Conservation (phyloP, 177 flowering plant genomes). For the Vitis hybrid region DNA sequence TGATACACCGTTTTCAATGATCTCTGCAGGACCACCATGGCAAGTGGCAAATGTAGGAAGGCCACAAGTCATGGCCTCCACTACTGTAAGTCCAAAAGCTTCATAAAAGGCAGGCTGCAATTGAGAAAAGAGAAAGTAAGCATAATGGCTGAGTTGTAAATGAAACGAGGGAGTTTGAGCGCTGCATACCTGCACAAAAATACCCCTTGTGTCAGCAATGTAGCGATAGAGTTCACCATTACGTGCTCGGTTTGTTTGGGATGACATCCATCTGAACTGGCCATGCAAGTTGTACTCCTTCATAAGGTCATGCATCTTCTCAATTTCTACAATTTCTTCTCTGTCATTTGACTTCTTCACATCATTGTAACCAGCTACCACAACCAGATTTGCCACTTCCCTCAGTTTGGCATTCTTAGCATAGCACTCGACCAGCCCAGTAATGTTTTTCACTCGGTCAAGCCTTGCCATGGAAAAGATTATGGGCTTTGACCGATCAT, state of each 20-base stretch:
- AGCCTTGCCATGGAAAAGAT: conserved; percentile 98
- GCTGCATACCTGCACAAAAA: conserved; percentile 78
- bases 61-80: conserved; percentile 96
- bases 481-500: conserved; percentile 83
- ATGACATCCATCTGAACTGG: conserved; percentile 80
- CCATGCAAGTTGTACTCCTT: conserved; percentile 66
- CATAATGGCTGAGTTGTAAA: neutral
- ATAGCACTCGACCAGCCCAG: conserved; percentile 83
- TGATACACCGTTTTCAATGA: conserved; percentile 82
- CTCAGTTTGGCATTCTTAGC: conserved; percentile 61
- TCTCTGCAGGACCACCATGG: conserved; percentile 98
- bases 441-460: conserved; percentile 84
- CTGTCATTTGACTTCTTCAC: conserved; percentile 79
- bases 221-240: conserved; percentile 98
- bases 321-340: conserved; percentile 89
- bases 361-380: conserved; percentile 83
- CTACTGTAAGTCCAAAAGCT: conserved; percentile 95
- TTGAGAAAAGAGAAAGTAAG: neutral
- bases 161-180: neutral
- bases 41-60: conserved; percentile 97
- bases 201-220: conserved; percentile 85
- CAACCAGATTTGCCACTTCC: conserved; percentile 81
- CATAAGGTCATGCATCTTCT: conserved; percentile 84
- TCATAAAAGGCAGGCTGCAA: conserved; percentile 92
- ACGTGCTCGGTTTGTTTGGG: conserved; percentile 81